Evolutionary conservation across 768 basidiomycete genomes (phyloP).

Genomic region (Lentinus brumalis): DNA sequence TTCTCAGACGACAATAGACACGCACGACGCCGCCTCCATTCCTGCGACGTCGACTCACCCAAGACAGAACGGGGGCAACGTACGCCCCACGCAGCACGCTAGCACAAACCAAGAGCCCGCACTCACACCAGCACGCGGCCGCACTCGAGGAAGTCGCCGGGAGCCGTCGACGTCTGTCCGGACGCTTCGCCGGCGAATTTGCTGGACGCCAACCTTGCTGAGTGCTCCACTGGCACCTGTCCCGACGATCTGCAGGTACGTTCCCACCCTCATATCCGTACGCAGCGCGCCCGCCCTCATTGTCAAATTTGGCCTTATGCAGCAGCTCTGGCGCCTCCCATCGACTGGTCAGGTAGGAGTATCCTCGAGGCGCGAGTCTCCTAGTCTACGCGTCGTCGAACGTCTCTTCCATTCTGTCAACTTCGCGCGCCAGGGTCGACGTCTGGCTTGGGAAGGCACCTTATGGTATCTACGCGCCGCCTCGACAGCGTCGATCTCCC

Average conservation of each 20-base stretch:
- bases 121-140: background rate
- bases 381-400: background rate
- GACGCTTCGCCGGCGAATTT: constrained; percentile 7
- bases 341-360: background rate
- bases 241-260: constrained; percentile 19
- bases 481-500: too few relatives aligned
- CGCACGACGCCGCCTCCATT: too few relatives aligned
- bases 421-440: too few relatives aligned
- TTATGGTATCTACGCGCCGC: too few relatives aligned
- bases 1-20: too few relatives aligned
- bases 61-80: too few relatives aligned
- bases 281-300: background rate
- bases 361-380: constrained; percentile 2
- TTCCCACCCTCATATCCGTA: constrained; percentile 11
- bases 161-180: background rate
- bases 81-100: background rate
- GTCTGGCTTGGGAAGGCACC: too few relatives aligned
- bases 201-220: background rate
- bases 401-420: background rate
- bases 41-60: too few relatives aligned
- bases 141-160: background rate
- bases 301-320: background rate
- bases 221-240: background rate
- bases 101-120: background rate
- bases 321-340: background rate